Conservation (phyloP, 2,329 filamentous ascomycete species). For the Plenodomus biglobosus region DNA sequence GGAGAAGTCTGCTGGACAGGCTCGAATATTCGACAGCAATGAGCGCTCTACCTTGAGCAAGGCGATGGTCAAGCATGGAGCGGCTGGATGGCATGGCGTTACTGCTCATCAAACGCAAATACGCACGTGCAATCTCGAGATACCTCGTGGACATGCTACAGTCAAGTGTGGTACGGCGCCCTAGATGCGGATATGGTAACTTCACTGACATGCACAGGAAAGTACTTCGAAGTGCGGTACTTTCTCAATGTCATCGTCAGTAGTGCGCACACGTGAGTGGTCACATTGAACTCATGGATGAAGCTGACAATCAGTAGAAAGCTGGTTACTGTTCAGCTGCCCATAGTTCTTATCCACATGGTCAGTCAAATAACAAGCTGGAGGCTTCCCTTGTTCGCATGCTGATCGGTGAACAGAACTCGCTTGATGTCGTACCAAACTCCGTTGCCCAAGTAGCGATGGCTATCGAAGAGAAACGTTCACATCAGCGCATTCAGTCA, state of each 20-base stretch:
- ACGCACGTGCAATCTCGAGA: conserved; percentile 53
- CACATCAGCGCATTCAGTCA: conserved; percentile 25
- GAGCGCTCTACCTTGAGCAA: conserved; percentile 52
- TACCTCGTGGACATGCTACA: conserved; percentile 55
- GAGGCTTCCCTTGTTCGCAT: background rate
- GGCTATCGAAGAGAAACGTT: conserved; percentile 56
- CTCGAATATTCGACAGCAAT: conserved; percentile 56
- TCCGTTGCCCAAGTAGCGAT: conserved; percentile 58
- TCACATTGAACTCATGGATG: background rate
- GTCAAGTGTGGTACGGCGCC: conserved; percentile 50
- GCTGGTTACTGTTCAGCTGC: conserved; percentile 56
- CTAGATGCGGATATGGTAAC: background rate
- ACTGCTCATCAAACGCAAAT: conserved; percentile 49
- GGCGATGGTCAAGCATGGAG: conserved; percentile 47
- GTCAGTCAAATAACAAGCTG: conserved; percentile 22
- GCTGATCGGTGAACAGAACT: conserved; percentile 44
- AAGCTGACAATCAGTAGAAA: conserved; percentile 43
- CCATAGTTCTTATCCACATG: conserved; percentile 60
- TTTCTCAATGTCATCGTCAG: conserved; percentile 56
- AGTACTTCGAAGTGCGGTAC: conserved; percentile 60
- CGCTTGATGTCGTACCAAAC: conserved; percentile 58
- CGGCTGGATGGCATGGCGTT: conserved; percentile 52
- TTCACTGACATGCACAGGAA: conserved; percentile 40
- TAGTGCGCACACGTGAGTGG: conserved; percentile 46
- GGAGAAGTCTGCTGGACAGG: conserved; percentile 54